phyloP scores from a whole-genome alignment of 163 green algal genomes.

The Scenedesmus sp. region DNA sequence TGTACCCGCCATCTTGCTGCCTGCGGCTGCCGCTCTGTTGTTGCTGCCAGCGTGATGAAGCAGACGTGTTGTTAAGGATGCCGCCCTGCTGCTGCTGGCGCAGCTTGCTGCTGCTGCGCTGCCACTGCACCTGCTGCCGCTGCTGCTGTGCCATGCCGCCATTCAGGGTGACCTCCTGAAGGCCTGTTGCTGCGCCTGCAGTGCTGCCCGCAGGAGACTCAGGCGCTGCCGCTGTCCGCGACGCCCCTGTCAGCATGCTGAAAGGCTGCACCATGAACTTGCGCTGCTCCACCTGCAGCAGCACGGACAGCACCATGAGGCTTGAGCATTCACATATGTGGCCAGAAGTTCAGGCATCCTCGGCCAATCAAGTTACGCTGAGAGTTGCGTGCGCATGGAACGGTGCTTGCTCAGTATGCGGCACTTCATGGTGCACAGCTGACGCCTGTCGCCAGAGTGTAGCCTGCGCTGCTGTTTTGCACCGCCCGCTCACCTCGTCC shows the following conservation, averaged over 20 bases:
- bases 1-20: background rate
- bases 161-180: background rate
- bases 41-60: background rate
- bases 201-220: background rate
- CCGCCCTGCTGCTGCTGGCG: background rate
- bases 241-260: slow-evolving; percentile 43
- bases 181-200: background rate
- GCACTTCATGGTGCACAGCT: background rate
- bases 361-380: background rate
- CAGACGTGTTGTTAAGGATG: background rate
- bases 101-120: background rate
- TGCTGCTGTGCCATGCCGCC: background rate
- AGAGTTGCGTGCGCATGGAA: too few relatives aligned
- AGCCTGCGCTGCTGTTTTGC: background rate
- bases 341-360: background rate
- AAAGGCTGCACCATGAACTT: slow-evolving; percentile 68
- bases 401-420: background rate
- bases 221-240: slow-evolving; percentile 28
- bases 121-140: background rate
- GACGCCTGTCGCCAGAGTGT: background rate
- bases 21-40: background rate
- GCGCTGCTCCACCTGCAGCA: slow-evolving; percentile 64
- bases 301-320: background rate
- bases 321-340: background rate
- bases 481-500: slow-evolving; percentile 43